Conservation (phyloP, 1,139 yeast species). For the Protomyces inouyei region DNA sequence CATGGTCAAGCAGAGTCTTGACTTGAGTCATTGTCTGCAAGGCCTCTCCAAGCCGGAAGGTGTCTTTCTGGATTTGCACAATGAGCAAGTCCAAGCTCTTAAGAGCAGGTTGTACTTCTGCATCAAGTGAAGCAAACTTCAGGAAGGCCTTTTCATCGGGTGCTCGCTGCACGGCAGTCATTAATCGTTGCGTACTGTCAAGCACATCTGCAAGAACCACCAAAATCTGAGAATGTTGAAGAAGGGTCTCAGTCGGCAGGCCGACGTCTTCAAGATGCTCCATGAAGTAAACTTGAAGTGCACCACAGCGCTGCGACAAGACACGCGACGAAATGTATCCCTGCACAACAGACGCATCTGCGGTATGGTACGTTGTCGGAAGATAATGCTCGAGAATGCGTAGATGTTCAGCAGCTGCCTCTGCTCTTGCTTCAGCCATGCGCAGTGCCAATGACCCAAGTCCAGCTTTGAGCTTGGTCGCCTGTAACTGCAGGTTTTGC, state of each 20-base stretch:
- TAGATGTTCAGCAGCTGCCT: constrained; percentile 37
- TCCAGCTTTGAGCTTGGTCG: constrained; percentile 34
- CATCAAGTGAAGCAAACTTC: not conserved
- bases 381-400: constrained; percentile 33
- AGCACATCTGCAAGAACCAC: not conserved
- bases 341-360: not conserved
- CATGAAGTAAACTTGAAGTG: not conserved
- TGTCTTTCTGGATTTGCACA: not conserved
- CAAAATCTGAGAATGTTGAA: not conserved
- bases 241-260: not conserved
- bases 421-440: constrained; percentile 35
- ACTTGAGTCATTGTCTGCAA: not conserved
- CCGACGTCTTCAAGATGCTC: not conserved
- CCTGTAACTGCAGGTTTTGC: constrained; percentile 36
- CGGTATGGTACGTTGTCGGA: constrained; percentile 26
- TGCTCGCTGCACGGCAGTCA: not conserved
- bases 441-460: constrained; percentile 37
- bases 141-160: not conserved
- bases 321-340: not conserved
- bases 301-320: not conserved
- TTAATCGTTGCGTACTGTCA: not conserved
- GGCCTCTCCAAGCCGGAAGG: not conserved
- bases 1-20: not conserved
- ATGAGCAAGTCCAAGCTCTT: not conserved
- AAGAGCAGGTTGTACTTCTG: constrained; percentile 20